Base-by-base conservation (phyloP, 2,329 filamentous ascomycete genomes). In the Xylaria sp. region DNA sequence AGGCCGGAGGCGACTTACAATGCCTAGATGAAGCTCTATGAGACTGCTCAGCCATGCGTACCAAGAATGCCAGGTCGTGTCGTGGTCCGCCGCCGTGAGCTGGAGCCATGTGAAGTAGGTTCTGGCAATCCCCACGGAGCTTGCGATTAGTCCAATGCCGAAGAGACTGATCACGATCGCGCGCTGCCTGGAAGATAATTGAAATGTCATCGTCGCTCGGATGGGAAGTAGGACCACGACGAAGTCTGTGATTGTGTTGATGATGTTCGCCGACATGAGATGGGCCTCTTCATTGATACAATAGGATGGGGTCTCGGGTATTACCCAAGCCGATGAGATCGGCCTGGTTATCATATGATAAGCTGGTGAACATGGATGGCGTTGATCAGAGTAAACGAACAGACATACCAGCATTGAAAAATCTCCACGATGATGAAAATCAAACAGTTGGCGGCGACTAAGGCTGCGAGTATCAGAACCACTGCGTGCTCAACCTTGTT, bases 211-310 rank as follows among this genome's bases (percentile, higher is more conserved):
- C 8, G 86, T 79, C 2, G 82, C 83, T 24, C 80, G 80, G 54
- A 88, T 82, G 1, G 86, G 86, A 3, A 89, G 77, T 0, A 84
- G 74, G 42, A 86, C 85, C n/a, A 85, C 82, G 11, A 85, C 74
- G 51, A 90, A 82, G 75, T 90, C 87, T 6, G 87, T 89, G 51
- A 85, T 73, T 55, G 89, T 89, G 76, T 90, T 90, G 69, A 89
- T 82, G 32, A 86, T 84, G 1, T 88, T 87, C 42, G 88, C 82
- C 42, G 82, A 82, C 34, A 86, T 81, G 32, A 88, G 81, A 59
- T 87, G 85, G 0, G 79, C 78, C 2, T 84, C 81, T 68, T 89
- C 81, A 30, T 86, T 73, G 47, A 87, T 83, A 54, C 85, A 83
- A 19, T 84, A 74, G 53, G 79, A 77, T 0, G 78, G 75, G 21